A percentile compares a stretch with the other conserved stretches of the same genome.
Conservation (phyloP, 192 early-diverging fungal species). For the Mycoemilia scoparia region DNA sequence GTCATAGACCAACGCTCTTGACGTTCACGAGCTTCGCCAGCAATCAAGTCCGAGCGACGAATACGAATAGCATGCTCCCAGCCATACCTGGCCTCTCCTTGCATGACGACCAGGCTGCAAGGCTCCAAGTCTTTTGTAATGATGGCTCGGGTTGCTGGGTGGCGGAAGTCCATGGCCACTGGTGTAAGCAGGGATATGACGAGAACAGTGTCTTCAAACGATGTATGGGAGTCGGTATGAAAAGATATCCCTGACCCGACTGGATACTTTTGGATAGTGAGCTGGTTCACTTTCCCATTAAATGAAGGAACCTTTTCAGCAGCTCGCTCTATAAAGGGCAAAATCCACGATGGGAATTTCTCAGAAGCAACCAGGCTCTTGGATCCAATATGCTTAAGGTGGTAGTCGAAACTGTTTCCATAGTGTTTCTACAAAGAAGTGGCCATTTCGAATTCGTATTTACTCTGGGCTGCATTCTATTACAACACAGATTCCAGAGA, state of each 20-base stretch:
- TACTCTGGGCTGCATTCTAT: too few relatives aligned
- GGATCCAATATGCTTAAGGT: conserved; percentile 11
- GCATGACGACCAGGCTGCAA: conserved; percentile 27
- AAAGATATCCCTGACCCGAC: conserved; percentile 33
- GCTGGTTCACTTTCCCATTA: conserved; percentile 17
- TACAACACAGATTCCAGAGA: background rate
- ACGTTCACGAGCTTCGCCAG: conserved; percentile 8
- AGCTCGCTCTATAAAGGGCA: conserved; percentile 7
- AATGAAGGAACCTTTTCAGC: conserved; percentile 1
- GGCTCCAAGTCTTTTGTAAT: conserved; percentile 18
- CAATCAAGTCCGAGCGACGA: conserved; percentile 22
- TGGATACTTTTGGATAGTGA: conserved; percentile 34
- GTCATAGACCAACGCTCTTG: conserved; percentile 15
- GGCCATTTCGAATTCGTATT: background rate
- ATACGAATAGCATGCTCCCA: conserved; percentile 35
- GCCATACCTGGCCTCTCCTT: conserved; percentile 21
- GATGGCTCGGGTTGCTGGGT: conserved; percentile 1
- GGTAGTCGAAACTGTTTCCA: conserved; percentile 18
- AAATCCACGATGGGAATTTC: conserved; percentile 9
- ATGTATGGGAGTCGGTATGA: conserved; percentile 28
- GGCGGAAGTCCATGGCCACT: conserved; percentile 35
- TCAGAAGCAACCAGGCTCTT: conserved; percentile 4
- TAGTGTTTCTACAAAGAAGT: conserved; percentile 8
- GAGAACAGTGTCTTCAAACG: conserved; percentile 18
- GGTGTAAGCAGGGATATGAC: conserved; percentile 25